These are phyloP conservation scores for Canna indica DNA, from an alignment of 176 grass and related monocot genomes.

Conservation along the genomic window DNA sequence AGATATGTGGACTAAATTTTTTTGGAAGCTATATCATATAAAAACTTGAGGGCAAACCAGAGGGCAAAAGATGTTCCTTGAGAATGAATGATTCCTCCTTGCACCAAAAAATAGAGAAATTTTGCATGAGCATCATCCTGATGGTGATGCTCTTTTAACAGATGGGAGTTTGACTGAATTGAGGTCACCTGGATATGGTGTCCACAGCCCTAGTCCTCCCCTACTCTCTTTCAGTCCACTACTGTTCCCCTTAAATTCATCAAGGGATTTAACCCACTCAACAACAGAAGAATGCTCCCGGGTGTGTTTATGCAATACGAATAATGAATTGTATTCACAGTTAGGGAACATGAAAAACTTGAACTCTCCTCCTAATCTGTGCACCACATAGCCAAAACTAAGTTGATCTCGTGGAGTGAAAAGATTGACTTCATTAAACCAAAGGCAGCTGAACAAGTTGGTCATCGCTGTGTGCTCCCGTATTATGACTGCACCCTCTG, in stretches of 20 bases:
- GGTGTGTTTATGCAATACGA: constrained; percentile 77
- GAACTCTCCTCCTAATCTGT: constrained; percentile 43
- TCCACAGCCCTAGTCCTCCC: constrained; percentile 83
- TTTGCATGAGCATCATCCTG: constrained; percentile 36
- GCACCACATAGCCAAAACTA: constrained; percentile 80
- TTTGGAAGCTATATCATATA: not conserved
- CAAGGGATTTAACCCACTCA: constrained; percentile 82
- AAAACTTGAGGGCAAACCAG: not conserved
- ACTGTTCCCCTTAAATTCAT: constrained; percentile 60
- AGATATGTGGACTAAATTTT: no score
- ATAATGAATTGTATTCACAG: constrained; percentile 95
- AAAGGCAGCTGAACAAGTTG: constrained; percentile 33
- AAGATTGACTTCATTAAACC: constrained; percentile 98
- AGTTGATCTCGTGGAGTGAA: constrained; percentile 93
- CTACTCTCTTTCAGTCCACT: constrained; percentile 65
- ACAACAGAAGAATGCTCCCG: constrained; percentile 87
- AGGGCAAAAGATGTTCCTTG: not conserved
- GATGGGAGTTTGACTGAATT: constrained; percentile 47
- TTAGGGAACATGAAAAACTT: constrained; percentile 98
- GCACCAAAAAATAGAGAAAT: not conserved
- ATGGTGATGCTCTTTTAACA: constrained; percentile 55
- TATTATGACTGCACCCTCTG: constrained; percentile 86
- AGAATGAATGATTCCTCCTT: not conserved
- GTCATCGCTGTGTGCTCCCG: constrained; percentile 75
- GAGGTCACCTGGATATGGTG: constrained; percentile 54